Evolutionary conservation across 169 alveolate genomes (phyloP), one percentile per base, ranked within the genome.

Genomic region (Plasmodium berghei): DNA sequence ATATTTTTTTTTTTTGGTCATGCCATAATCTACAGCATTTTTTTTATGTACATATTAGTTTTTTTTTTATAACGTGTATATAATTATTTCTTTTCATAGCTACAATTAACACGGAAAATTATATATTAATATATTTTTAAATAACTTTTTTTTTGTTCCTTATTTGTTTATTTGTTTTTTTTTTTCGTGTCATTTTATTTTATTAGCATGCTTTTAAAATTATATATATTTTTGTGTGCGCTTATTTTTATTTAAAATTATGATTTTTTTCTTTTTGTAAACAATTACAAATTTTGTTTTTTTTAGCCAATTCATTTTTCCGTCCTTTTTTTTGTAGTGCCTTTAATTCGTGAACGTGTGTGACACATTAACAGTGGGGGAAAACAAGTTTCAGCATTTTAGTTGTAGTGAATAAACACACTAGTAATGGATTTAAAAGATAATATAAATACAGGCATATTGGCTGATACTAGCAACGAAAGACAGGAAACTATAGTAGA

Each of bases 201-300:
- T 46, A 75, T 54, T 18, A 75, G 49, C 72, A 75, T 56, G 88
- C 88, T 75, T 75, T 75, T 45, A 75, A 45, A 16, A 45, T 71
- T 9, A 12, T 62, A 62, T 75, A 24, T 64, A 42, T 58, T 22
- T 74, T 74, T 74, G 48, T 54, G 55, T 75, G 22, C 66, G 48
- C 75, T 64, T 42, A 28, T 75, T 48, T 71, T 73, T 63, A 46
- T 42, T 24, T 75, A 63, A 63, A 74, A 62, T 61, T 74, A 52
- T 75, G 73, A 75, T 75, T 73, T 75, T 75, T 63, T 75, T 75
- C 64, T 49, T 54, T 56, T 62, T 52, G 74, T 74, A 75, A 54
- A 66, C 69, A 48, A 18, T 40, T 63, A 69, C 48, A 75, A 49
- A 75, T 22, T 62, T 62, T 55, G 48, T 75, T 52, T 14, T 34